Evolutionary conservation across 2,329 filamentous ascomycete species (phyloP), one percentile per base, ranked within the genome.

Genomic region (Metarhizium guizhouense): DNA sequence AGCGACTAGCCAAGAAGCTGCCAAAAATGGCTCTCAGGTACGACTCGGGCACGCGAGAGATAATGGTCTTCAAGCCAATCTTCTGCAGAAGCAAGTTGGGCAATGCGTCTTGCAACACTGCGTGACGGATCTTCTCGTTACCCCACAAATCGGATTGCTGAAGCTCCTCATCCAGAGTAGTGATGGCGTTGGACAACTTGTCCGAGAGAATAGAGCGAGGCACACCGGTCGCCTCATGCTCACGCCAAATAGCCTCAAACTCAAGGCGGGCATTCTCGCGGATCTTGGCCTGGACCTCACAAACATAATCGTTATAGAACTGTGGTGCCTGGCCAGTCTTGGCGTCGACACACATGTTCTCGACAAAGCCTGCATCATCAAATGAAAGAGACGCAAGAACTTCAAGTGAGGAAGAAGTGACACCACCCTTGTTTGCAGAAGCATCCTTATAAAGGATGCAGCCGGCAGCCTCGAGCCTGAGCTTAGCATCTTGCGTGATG

Each of bases 241-340:
- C 94, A 61, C 90, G 85, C 94, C 94, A 99, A 74, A 99, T 95
- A 47, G 94, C 94, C 75, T 99, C 94, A 63, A 99, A 99, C 72
- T 99, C 94, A 40, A 99, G 84, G 16, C 84, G 79, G 2, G 94
- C 94, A 63, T 99, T 99, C 64, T 91, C 85, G 72, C 89, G 84
- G 70, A 99, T 97, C 67, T 87, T 91, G 60, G 83, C 81, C 74
- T 99, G 94, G 2, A 99, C 94, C 66, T 91, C 82, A 69, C 87
- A 88, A 64, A 99, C 94, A 66, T 99, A 99, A 47, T 84, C 82
- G 68, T 92, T 80, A 82, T 99, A 99, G 79, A 99, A 99, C 52
- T 86, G 82, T 0, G 94, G 94, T 2, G 86, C 84, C 52, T 86
- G 83, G 53, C 90, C 94, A 54, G 69, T 70, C 61, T 72, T 68